Base-by-base conservation (phyloP, 257 asterid species). In the Solanum ossicruentum region DNA sequence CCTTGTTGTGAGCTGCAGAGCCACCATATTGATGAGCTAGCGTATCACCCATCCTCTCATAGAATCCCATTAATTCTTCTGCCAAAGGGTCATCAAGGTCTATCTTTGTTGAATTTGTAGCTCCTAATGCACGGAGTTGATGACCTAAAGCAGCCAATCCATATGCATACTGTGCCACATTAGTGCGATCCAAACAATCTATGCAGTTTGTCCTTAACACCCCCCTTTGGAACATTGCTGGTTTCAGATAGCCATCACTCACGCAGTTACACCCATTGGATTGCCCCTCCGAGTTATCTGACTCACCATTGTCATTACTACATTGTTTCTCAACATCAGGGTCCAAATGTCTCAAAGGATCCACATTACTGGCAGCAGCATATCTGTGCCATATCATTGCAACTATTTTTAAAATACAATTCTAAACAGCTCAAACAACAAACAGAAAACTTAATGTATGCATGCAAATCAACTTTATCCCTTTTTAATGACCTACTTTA, bases 1-100 rank as follows among this genome's bases (percentile, higher is more conserved):
- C 99, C 97, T 97, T 97, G 89, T 97, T 97, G 92, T 97, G 99
- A 86, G 99, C 99, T 87, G 99, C 99, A 43, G 99, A 97, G 73
- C 99, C 99, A 85, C 98, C 99, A 84, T 97, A 97, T 43, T 97
- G 99, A 88, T 94, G 98, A 45, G 99, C 98, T 88, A 97, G 98
- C 85, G 99, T 97, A 87, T 97, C 99, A 69, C 99, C 99, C 99
- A 97, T 97, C 86, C 89, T 95, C 91, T 97, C 99, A 89, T 97
- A 97, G 86, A 92, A 90, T 20, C 93, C 90, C 99, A 96, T 96
- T 84, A 96, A 87, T 86, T 93, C 97, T 69, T 93, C 98, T 78
- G 99, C 99, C 87, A 96, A 93, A 86, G 99, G 98, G 90, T 94
- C 98, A 82, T 96, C 98, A 80, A 96, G 95, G 86, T 94, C 98